phyloP scores from a whole-genome alignment of 129 eudicot species.

The Pulicaria dysenterica region DNA sequence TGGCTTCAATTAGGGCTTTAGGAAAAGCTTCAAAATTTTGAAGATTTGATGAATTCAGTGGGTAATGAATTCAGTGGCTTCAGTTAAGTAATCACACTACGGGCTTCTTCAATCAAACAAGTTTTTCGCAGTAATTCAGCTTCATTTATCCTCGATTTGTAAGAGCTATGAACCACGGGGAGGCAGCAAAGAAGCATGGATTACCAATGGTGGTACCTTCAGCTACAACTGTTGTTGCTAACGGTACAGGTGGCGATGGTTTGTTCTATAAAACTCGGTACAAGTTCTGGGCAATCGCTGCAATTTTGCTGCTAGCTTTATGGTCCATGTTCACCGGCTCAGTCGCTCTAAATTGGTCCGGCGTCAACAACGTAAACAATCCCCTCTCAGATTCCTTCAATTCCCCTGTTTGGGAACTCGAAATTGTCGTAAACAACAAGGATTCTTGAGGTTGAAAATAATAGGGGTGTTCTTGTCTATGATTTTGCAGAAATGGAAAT shows the following conservation, averaged over 20 bases:
- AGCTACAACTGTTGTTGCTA: conserved; percentile 23
- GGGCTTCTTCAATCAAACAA: conserved; percentile 7
- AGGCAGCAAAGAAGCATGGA: conserved; percentile 43
- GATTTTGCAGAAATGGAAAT: conserved; percentile 41
- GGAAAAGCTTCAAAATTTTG: too few relatives aligned
- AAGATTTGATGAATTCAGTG: too few relatives aligned
- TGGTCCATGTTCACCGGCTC: conserved; percentile 96
- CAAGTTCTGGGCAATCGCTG: conserved; percentile 74
- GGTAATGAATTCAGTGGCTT: too few relatives aligned
- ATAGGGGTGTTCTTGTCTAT: conserved; percentile 37
- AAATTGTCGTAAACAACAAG: conserved; percentile 75
- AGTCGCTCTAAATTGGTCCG: conserved; percentile 73
- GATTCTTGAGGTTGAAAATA: too few relatives aligned
- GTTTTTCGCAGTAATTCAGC: neutral
- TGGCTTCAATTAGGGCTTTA: too few relatives aligned
- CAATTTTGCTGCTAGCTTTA: conserved; percentile 61
- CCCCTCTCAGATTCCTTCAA: conserved; percentile 46
- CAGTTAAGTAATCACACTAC: neutral
- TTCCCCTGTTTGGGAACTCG: conserved; percentile 59
- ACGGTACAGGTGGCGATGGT: conserved; percentile 22
- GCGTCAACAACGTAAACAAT: conserved; percentile 41
- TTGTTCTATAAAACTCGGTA: conserved; percentile 57
- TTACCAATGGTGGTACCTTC: conserved; percentile 7
- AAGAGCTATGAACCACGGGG: conserved; percentile 50
- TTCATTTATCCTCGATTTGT: neutral